phyloP scores from a whole-genome alignment of 2,329 filamentous ascomycete species.

The Cordyceps militaris region DNA sequence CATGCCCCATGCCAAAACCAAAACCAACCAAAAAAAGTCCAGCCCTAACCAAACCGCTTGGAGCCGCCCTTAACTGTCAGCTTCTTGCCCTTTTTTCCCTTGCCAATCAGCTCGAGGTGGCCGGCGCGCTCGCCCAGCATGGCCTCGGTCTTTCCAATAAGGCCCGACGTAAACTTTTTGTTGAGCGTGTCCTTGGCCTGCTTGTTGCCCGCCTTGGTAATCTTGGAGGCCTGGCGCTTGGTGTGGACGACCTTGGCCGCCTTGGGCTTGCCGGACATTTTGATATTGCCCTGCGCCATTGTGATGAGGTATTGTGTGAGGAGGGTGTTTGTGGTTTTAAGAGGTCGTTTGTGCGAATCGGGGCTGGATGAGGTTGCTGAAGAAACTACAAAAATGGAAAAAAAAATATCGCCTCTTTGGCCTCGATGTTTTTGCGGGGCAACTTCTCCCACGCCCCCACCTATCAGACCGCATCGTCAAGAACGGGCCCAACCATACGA shows the following conservation, averaged over 20 bases:
- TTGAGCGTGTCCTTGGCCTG: slow-evolving; percentile 44
- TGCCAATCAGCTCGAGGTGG: slow-evolving; percentile 52
- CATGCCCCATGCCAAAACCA: neutral
- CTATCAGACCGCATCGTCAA: neutral
- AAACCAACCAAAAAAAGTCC: neutral
- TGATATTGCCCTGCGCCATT: slow-evolving; percentile 49
- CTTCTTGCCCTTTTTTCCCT: slow-evolving; percentile 44
- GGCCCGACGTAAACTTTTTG: slow-evolving; percentile 48
- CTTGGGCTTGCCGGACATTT: slow-evolving; percentile 37
- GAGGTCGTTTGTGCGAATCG: neutral
- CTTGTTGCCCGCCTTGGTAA: slow-evolving; percentile 39
- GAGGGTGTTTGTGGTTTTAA: too few species aligned
- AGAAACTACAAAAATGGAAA: neutral
- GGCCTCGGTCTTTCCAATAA: slow-evolving; percentile 48
- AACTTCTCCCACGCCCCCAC: neutral
- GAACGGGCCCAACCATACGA: neutral
- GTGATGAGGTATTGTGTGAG: neutral
- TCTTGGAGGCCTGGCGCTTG: slow-evolving; percentile 37
- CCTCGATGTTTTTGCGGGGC: slow-evolving; percentile 6
- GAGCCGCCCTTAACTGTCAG: slow-evolving; percentile 40
- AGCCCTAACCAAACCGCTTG: slow-evolving; percentile 46
- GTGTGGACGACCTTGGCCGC: slow-evolving; percentile 34
- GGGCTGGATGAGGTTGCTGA: neutral
- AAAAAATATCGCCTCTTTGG: too few species aligned
- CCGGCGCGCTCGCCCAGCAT: slow-evolving; percentile 53